These are phyloP conservation scores for Mortierella sp. DNA, from an alignment of 371 early-diverging fungal genomes.

Conservation along the genomic window DNA sequence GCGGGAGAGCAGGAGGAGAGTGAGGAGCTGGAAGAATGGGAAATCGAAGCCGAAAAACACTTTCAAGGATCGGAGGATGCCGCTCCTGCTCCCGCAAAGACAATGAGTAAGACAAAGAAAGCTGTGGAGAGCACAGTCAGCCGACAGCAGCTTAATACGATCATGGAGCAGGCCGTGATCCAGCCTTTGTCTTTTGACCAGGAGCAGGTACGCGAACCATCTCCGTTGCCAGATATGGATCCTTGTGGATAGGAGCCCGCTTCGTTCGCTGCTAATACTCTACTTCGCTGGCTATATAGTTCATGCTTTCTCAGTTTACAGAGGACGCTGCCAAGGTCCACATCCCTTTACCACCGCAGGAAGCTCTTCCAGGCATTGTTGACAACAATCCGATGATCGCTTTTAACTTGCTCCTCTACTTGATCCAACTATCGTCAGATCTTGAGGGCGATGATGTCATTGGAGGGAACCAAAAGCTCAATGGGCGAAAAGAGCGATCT, in stretches of 20 bases:
- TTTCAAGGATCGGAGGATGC: constrained; percentile 46
- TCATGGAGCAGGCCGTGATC: constrained; percentile 49
- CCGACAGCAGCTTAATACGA: constrained; percentile 41
- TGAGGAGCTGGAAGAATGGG: constrained; percentile 52
- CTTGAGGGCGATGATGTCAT: constrained; percentile 15
- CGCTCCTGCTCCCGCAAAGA: constrained; percentile 32
- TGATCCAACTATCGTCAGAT: constrained; percentile 46
- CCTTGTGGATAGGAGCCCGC: too few species aligned
- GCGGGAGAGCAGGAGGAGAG: constrained; percentile 33
- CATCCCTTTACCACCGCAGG: constrained; percentile 40
- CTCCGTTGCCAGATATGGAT: too few species aligned
- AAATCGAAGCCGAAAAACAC: constrained; percentile 49
- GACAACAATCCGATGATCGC: constrained; percentile 52
- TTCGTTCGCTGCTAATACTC: too few species aligned
- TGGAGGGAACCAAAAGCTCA: constrained; percentile 4
- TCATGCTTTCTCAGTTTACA: constrained; percentile 48
- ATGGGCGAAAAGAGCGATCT: constrained; percentile 2
- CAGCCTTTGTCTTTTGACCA: constrained; percentile 50
- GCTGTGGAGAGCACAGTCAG: constrained; percentile 13
- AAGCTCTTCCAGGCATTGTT: constrained; percentile 44
- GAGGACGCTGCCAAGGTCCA: constrained; percentile 32
- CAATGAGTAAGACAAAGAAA: constrained; percentile 23
- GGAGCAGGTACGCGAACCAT: constrained; percentile 51
- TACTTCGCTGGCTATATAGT: constrained; percentile 7
- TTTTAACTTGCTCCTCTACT: constrained; percentile 44